These are phyloP conservation scores for Chalciporus chontae DNA, from an alignment of 768 basidiomycete species.

Conservation along the genomic window DNA sequence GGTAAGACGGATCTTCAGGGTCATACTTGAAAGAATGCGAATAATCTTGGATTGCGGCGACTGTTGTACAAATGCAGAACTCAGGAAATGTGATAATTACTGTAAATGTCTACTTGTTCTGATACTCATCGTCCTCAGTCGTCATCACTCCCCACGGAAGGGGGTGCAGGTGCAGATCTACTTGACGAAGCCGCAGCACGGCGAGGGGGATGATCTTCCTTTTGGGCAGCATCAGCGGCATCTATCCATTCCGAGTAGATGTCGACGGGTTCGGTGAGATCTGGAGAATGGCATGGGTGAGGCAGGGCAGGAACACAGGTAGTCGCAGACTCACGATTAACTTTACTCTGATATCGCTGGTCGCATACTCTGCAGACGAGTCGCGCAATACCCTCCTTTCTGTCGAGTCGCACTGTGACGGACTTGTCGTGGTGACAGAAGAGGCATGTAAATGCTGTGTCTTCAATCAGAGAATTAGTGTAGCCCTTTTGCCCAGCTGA, in stretches of 20 bases:
- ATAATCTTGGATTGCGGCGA: constrained; percentile 5
- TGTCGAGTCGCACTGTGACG: constrained; percentile 78
- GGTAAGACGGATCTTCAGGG: neutral
- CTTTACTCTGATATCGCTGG: constrained; percentile 84
- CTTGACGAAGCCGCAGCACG: constrained; percentile 54
- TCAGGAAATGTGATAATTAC: constrained; percentile 4
- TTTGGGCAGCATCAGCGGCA: constrained; percentile 79
- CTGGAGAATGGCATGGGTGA: constrained; percentile 39
- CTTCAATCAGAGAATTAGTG: constrained; percentile 36
- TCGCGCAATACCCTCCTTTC: constrained; percentile 80
- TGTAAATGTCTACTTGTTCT: constrained; percentile 1
- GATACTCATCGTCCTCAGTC: constrained; percentile 33
- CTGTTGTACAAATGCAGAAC: constrained; percentile 22
- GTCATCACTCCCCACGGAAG: constrained; percentile 46
- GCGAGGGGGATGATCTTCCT: constrained; percentile 49
- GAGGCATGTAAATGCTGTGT: constrained; percentile 80
- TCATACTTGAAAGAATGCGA: neutral
- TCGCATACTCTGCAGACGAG: constrained; percentile 83
- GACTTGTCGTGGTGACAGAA: constrained; percentile 91
- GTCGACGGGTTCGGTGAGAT: constrained; percentile 83
- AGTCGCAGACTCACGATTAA: constrained; percentile 60
- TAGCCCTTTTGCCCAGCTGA: neutral
- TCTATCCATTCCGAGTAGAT: constrained; percentile 93
- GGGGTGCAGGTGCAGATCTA: constrained; percentile 32
- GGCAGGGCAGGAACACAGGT: neutral